Evolutionary conservation across 2,329 filamentous ascomycete genomes (phyloP).

Genomic region (Peltaster fructicola): DNA sequence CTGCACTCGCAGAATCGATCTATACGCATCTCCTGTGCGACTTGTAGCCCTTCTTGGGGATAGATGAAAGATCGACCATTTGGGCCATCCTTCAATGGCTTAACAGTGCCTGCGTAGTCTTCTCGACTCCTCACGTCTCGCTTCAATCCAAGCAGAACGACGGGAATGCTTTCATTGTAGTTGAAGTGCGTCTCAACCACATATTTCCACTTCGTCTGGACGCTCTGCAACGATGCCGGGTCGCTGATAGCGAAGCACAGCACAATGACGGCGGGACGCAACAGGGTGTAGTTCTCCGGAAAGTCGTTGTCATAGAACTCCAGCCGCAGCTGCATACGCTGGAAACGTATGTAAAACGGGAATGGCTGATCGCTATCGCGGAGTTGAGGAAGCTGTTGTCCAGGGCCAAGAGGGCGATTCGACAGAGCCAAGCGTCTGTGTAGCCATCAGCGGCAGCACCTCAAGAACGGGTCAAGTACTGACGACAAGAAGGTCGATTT

Average conservation of each 20-base stretch:
- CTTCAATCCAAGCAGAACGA: constrained; percentile 42
- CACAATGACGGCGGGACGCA: constrained; percentile 36
- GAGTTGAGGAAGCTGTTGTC: constrained; percentile 23
- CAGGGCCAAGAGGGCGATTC: constrained; percentile 14
- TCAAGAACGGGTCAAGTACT: constrained; percentile 15
- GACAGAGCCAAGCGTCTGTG: too few species aligned
- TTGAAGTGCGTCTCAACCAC: constrained; percentile 34
- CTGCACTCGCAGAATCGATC: constrained; percentile 48
- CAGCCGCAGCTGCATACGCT: constrained; percentile 36
- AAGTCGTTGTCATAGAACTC: constrained; percentile 40
- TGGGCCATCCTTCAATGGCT: constrained; percentile 2
- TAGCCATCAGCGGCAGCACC: too few species aligned
- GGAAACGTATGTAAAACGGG: constrained; percentile 39
- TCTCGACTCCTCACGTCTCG: constrained; percentile 35
- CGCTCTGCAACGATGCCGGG: constrained; percentile 30
- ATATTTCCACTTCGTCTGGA: constrained; percentile 28
- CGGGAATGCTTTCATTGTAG: constrained; percentile 32
- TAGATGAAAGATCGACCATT: constrained; percentile 27
- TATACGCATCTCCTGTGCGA: constrained; percentile 41
- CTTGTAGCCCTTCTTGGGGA: constrained; percentile 30
- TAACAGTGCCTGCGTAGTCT: constrained; percentile 17
- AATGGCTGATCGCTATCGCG: constrained; percentile 41
- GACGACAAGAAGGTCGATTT: constrained; percentile 47
- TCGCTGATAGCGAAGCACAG: constrained; percentile 41
- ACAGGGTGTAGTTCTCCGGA: constrained; percentile 38